These are phyloP conservation scores for Sporothrix mexicana DNA, from an alignment of 2,329 filamentous ascomycete species.

Conservation along the genomic window DNA sequence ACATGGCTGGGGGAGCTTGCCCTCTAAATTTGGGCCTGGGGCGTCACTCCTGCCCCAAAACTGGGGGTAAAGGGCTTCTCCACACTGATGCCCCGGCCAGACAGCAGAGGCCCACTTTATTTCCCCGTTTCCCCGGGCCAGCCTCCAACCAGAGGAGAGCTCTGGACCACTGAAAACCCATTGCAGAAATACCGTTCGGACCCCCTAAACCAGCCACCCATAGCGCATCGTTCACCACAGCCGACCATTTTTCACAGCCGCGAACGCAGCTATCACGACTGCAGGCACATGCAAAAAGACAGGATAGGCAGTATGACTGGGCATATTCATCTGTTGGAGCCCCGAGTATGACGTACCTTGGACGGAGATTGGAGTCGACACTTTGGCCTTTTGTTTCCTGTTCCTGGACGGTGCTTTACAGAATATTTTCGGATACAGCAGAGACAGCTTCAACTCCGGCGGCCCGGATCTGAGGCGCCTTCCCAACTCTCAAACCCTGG, in stretches of 20 bases:
- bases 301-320: neutral
- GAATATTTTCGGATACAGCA: neutral
- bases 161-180: neutral
- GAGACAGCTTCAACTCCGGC: neutral
- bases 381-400: no score
- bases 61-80: neutral
- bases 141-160: slow-evolving; percentile 14
- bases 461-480: neutral
- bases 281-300: neutral
- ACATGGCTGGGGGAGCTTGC: neutral
- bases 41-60: no score
- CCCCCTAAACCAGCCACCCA: neutral
- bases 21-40: no score
- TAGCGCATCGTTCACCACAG: slow-evolving; percentile 2
- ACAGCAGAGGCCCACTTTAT: slow-evolving; percentile 29
- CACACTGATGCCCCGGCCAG: slow-evolving; percentile 25
- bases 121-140: slow-evolving; percentile 37
- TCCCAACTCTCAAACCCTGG: neutral
- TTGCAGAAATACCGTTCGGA: neutral
- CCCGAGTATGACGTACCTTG: no score
- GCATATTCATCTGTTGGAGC: neutral
- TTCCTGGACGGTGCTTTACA: no score
- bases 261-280: neutral
- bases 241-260: neutral
- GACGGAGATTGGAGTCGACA: no score